phyloP scores from a whole-genome alignment of 306 rosid genomes.

The Dalbergia oliveri region DNA sequence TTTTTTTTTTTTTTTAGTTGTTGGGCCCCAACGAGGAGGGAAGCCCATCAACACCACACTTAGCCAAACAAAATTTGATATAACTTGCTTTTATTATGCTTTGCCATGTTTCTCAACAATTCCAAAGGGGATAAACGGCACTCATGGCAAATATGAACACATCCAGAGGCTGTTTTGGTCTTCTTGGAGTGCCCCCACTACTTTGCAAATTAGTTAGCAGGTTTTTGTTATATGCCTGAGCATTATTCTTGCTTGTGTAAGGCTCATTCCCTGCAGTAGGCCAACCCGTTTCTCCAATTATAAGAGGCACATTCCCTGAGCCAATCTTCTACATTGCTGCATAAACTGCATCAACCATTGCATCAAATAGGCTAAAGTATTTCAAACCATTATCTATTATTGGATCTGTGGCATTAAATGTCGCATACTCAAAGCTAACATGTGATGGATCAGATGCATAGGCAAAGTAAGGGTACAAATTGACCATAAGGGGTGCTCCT shows the following conservation, averaged over 20 bases:
- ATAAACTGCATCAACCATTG: constrained; percentile 38
- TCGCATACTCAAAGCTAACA: constrained; percentile 20
- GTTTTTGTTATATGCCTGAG: neutral
- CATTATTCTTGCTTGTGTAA: constrained; percentile 4
- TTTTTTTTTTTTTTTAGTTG: no score
- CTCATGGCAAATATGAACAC: constrained; percentile 22
- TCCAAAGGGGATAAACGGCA: constrained; percentile 27
- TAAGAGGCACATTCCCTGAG: neutral
- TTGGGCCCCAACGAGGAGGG: no score
- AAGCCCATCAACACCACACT: no score
- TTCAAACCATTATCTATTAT: constrained; percentile 9
- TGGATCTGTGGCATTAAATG: constrained; percentile 21
- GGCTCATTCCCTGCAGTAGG: constrained; percentile 37
- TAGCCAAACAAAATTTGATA: neutral
- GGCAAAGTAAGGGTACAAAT: constrained; percentile 39
- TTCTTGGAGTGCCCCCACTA: constrained; percentile 36
- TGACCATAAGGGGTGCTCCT: constrained; percentile 40
- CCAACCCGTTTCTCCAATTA: constrained; percentile 41
- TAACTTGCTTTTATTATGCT: neutral
- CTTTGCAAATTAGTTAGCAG: neutral
- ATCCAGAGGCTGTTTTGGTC: neutral
- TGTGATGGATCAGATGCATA: neutral
- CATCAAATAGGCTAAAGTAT: constrained; percentile 27
- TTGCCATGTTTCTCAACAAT: neutral
- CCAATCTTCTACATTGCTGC: constrained; percentile 30